These are phyloP conservation scores for Periconia macrospinosa DNA, from an alignment of 2,329 filamentous ascomycete genomes.

Conservation along the genomic window DNA sequence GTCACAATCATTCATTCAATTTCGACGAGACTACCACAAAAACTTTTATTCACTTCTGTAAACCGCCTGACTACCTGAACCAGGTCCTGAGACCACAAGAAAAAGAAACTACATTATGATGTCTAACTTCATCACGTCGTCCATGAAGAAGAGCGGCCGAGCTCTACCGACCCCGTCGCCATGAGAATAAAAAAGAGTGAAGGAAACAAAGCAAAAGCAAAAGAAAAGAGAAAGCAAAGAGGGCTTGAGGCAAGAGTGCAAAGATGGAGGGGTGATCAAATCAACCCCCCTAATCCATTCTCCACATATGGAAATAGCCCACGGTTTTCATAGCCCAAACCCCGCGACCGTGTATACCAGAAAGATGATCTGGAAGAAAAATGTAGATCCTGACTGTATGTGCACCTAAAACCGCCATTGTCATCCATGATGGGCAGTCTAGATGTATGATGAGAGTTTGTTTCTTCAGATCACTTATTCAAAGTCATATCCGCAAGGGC, in stretches of 20 bases:
- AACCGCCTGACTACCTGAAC: neutral
- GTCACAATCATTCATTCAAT: neutral
- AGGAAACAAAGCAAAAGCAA: neutral
- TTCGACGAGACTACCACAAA: neutral
- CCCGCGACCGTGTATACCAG: too few species aligned
- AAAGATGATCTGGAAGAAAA: too few species aligned
- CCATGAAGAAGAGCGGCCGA: constrained; percentile 3
- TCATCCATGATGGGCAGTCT: neutral
- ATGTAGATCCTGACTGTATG: too few species aligned
- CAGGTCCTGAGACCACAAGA: neutral
- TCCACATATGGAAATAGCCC: too few species aligned
- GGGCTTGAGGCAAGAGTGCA: too few species aligned
- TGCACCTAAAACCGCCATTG: too few species aligned
- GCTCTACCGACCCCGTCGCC: neutral
- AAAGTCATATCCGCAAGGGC: constrained; percentile 18
- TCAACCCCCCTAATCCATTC: too few species aligned
- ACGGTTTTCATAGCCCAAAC: too few species aligned
- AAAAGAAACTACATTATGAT: constrained; percentile 7
- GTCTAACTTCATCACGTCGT: constrained; percentile 1
- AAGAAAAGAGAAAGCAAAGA: neutral
- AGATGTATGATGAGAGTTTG: neutral
- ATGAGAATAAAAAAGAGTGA: neutral
- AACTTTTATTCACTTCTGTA: neutral
- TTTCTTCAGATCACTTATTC: constrained; percentile 18
- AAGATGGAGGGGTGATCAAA: too few species aligned